A percentile compares a stretch with the other conserved stretches of the same genome.
Conservation (phyloP, 257 asterid genomes). For the Paraleonurus japonicus region DNA sequence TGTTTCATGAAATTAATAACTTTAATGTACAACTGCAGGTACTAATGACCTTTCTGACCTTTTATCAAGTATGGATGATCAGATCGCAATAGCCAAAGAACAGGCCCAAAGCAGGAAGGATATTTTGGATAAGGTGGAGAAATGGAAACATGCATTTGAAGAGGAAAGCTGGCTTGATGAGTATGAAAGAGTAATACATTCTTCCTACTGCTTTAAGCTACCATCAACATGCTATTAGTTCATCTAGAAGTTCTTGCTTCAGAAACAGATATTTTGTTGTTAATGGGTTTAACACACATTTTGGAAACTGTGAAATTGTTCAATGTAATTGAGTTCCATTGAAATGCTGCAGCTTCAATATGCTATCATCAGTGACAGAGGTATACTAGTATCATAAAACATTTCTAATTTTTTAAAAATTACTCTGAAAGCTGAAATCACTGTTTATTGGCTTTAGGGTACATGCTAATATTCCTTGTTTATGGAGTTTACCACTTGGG, state of each 20-base stretch:
- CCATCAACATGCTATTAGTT: background rate
- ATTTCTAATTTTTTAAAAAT: too few species aligned
- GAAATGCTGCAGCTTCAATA: background rate
- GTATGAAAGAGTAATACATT: conserved; percentile 69
- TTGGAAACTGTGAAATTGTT: background rate
- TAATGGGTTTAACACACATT: background rate
- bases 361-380: too few species aligned
- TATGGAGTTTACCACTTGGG: background rate
- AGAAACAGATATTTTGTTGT: background rate
- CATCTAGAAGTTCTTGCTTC: conserved; percentile 5
- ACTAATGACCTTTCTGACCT: conserved; percentile 53
- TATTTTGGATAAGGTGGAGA: conserved; percentile 78
- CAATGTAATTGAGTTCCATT: background rate
- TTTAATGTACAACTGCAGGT: conserved; percentile 44
- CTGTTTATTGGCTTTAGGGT: conserved; percentile 5
- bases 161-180: conserved; percentile 88
- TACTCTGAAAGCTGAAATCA: conserved; percentile 2
- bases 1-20: background rate
- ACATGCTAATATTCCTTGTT: conserved; percentile 16
- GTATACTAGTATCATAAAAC: background rate
- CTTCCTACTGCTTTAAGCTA: background rate
- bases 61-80: conserved; percentile 66
- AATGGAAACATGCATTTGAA: conserved; percentile 72
- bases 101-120: conserved; percentile 76
- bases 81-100: conserved; percentile 65